Conservation (phyloP, 495 filamentous ascomycete species). For the Daldinia grandis region DNA sequence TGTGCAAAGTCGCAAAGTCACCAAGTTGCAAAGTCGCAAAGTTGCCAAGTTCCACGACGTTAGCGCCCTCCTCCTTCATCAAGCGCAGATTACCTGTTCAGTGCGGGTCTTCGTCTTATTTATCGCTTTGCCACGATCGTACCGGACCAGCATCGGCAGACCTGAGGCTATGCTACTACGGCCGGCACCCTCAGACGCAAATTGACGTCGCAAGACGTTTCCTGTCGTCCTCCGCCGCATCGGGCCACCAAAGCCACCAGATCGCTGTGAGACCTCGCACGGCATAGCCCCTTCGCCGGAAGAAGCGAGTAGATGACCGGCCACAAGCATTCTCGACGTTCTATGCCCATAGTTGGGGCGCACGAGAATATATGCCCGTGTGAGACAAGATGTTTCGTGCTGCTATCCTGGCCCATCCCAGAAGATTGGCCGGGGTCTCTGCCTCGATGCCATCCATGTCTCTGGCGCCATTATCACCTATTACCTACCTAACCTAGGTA, state of each 20-base stretch:
- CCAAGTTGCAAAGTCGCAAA: constrained; percentile 40
- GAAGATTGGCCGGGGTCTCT: constrained; percentile 14
- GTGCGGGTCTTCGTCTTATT: constrained; percentile 42
- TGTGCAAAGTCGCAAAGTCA: constrained; percentile 38
- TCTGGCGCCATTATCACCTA: constrained; percentile 16
- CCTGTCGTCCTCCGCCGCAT: constrained; percentile 40
- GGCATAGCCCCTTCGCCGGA: constrained; percentile 43
- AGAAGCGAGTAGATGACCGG: constrained; percentile 39
- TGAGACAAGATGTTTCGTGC: constrained; percentile 41
- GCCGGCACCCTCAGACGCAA: constrained; percentile 15
- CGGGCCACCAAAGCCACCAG: constrained; percentile 37
- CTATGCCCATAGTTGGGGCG: constrained; percentile 16
- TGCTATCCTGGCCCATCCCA: constrained; percentile 18
- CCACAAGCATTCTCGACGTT: constrained; percentile 42
- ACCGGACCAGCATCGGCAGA: constrained; percentile 26
- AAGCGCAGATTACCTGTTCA: constrained; percentile 29
- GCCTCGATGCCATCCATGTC: constrained; percentile 30
- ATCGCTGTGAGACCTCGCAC: constrained; percentile 37
- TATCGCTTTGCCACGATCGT: constrained; percentile 38
- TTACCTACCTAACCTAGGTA: neutral
- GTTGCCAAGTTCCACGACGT: constrained; percentile 40
- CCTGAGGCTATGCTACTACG: constrained; percentile 21
- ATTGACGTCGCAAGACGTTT: constrained; percentile 34
- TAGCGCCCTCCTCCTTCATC: constrained; percentile 35
- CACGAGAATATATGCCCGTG: constrained; percentile 42